Evolutionary conservation across 2,329 filamentous ascomycete species (phyloP).

Genomic region (Elsinoe batatas): DNA sequence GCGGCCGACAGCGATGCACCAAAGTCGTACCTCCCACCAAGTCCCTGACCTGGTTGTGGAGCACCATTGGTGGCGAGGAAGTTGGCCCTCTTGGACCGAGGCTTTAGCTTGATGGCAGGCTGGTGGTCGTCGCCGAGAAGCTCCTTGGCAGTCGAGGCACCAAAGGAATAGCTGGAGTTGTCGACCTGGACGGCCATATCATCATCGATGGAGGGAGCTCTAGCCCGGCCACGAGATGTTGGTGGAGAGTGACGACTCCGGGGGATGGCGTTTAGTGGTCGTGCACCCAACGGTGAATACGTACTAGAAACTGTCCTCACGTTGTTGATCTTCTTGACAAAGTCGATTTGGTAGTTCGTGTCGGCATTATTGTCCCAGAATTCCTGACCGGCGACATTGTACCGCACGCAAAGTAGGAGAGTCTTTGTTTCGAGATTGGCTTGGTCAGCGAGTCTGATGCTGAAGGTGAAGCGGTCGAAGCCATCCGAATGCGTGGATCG

Average conservation of each 20-base stretch:
- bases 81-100: slow-evolving; percentile 50
- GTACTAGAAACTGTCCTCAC: slow-evolving; percentile 29
- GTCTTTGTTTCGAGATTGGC: slow-evolving; percentile 89
- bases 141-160: slow-evolving; percentile 27
- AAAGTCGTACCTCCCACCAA: slow-evolving; percentile 87
- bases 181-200: slow-evolving; percentile 54
- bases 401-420: slow-evolving; percentile 82
- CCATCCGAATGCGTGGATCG: slow-evolving; percentile 53
- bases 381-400: slow-evolving; percentile 72
- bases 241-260: slow-evolving; percentile 40
- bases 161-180: slow-evolving; percentile 32
- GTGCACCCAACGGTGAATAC: slow-evolving; percentile 27
- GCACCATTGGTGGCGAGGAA: slow-evolving; percentile 43
- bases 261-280: slow-evolving; percentile 43
- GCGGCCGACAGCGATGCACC: slow-evolving; percentile 80
- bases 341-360: slow-evolving; percentile 90
- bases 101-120: slow-evolving; percentile 58
- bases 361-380: slow-evolving; percentile 90
- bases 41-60: slow-evolving; percentile 50
- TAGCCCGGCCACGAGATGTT: slow-evolving; percentile 27
- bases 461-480: slow-evolving; percentile 86
- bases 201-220: slow-evolving; percentile 53
- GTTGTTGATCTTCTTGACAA: slow-evolving; percentile 63
- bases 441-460: slow-evolving; percentile 83
- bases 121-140: slow-evolving; percentile 51